phyloP scores from a whole-genome alignment of 345 rosid genomes.

The Geranium brycei region DNA sequence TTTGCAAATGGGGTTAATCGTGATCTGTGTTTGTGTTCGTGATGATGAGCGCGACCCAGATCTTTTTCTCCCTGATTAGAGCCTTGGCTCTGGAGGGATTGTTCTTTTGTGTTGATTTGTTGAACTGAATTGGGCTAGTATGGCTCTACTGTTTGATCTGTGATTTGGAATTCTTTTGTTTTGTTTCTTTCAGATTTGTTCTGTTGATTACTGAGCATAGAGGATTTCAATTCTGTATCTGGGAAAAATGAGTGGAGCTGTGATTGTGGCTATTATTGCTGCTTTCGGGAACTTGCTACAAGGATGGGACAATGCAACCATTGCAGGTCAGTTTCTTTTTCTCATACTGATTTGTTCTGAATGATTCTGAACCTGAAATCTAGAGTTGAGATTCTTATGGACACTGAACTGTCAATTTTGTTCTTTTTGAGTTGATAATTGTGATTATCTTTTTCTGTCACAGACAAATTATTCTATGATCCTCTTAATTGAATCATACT shows the following conservation, averaged over 20 bases:
- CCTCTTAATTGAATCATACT: no score
- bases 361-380: no score
- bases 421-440: no score
- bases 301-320: conserved; percentile 99
- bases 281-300: conserved; percentile 88
- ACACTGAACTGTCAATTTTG: no score
- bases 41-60: no score
- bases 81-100: conserved; percentile 3
- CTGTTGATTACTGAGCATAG: conserved; percentile 8
- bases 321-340: conserved; percentile 49
- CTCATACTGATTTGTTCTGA: no score
- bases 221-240: conserved; percentile 13
- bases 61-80: conserved; percentile 1
- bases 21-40: no score
- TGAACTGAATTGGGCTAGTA: no score
- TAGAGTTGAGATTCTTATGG: background rate
- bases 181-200: conserved; percentile 16
- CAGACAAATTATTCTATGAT: no score
- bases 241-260: conserved; percentile 65
- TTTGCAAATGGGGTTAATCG: no score
- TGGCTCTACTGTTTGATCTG: conserved; percentile 15
- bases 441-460: no score
- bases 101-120: background rate
- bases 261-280: conserved; percentile 78
- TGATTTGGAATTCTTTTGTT: conserved; percentile 6